These are phyloP conservation scores for Gastrodia elata DNA, from an alignment of 106 monocot species.

Conservation along the genomic window DNA sequence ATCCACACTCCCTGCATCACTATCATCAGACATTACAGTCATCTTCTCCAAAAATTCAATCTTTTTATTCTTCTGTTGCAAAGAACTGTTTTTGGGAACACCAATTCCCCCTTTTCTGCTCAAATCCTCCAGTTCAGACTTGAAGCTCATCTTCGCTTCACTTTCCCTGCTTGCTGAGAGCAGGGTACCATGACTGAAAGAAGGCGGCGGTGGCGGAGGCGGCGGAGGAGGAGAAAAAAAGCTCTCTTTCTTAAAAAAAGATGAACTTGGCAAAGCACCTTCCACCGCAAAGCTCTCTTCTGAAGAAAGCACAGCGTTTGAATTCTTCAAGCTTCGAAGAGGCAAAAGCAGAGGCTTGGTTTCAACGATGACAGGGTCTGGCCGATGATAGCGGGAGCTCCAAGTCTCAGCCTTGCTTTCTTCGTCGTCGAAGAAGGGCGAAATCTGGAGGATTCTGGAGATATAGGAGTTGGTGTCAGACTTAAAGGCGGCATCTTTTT, in stretches of 20 bases:
- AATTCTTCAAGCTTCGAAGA: conserved; percentile 36
- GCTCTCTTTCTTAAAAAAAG: neutral
- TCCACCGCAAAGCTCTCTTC: conserved; percentile 9
- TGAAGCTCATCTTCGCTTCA: conserved; percentile 31
- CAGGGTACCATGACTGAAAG: neutral
- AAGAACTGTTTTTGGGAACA: neutral
- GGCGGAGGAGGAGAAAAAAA: conserved; percentile 26
- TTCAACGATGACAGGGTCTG: conserved; percentile 32
- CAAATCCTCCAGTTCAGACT: conserved; percentile 43
- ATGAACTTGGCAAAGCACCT: neutral
- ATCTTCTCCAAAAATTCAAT: conserved; percentile 22
- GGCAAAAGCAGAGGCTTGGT: conserved; percentile 33
- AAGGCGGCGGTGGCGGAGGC: conserved; percentile 36
- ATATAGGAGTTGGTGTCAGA: conserved; percentile 16
- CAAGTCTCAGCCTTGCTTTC: conserved; percentile 20
- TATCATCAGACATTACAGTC: conserved; percentile 24
- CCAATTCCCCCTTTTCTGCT: conserved; percentile 17
- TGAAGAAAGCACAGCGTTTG: conserved; percentile 39
- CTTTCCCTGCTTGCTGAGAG: conserved; percentile 18
- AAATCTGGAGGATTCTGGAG: conserved; percentile 18
- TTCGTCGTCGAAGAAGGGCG: conserved; percentile 13
- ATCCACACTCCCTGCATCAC: neutral
- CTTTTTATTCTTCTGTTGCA: conserved; percentile 22
- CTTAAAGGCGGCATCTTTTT: neutral
- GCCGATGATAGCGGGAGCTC: conserved; percentile 40